Evolutionary conservation across 1,284 basidiomycete genomes (phyloP).

Genomic region (Irpex sp.): DNA sequence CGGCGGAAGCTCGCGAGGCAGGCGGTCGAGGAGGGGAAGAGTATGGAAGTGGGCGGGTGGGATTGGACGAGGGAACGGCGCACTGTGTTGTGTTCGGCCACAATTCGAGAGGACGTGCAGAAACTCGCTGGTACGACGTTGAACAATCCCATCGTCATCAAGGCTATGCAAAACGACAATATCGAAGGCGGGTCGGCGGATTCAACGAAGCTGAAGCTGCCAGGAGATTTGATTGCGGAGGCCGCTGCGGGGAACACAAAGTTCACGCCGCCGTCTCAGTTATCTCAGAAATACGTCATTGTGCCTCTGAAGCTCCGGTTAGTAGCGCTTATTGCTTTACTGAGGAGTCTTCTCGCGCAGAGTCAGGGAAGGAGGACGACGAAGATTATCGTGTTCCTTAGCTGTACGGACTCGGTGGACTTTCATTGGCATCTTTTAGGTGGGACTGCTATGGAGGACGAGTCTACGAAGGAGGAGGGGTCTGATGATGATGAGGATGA

Average conservation of each 20-base stretch:
- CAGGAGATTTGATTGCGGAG: slow-evolving; percentile 7
- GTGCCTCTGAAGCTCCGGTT: slow-evolving; percentile 91
- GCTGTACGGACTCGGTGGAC: slow-evolving; percentile 96
- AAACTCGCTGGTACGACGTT: slow-evolving; percentile 85
- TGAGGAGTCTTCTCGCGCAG: slow-evolving; percentile 70
- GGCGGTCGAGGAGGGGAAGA: slow-evolving; percentile 66
- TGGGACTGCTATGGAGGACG: slow-evolving; percentile 64
- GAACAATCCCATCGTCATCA: slow-evolving; percentile 67
- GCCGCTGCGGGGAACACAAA: slow-evolving; percentile 38
- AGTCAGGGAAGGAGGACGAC: slow-evolving; percentile 43
- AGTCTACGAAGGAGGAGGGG: slow-evolving; percentile 16
- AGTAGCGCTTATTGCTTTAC: slow-evolving; percentile 84
- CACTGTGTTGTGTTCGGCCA: slow-evolving; percentile 94
- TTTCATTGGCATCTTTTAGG: slow-evolving; percentile 93
- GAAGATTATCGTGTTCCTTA: slow-evolving; percentile 92
- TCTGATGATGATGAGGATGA: slow-evolving; percentile 2
- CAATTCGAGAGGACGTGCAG: slow-evolving; percentile 92
- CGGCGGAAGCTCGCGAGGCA: slow-evolving; percentile 68
- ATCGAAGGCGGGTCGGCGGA: not conserved
- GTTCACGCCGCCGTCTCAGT: slow-evolving; percentile 92
- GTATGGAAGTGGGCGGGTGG: slow-evolving; percentile 76
- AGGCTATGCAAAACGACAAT: slow-evolving; percentile 50
- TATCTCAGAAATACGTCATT: slow-evolving; percentile 91
- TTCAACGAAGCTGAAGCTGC: slow-evolving; percentile 1
- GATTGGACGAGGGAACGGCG: slow-evolving; percentile 75